Conservation (phyloP, 192 early-diverging fungal species). For the Coemansia sp. region DNA sequence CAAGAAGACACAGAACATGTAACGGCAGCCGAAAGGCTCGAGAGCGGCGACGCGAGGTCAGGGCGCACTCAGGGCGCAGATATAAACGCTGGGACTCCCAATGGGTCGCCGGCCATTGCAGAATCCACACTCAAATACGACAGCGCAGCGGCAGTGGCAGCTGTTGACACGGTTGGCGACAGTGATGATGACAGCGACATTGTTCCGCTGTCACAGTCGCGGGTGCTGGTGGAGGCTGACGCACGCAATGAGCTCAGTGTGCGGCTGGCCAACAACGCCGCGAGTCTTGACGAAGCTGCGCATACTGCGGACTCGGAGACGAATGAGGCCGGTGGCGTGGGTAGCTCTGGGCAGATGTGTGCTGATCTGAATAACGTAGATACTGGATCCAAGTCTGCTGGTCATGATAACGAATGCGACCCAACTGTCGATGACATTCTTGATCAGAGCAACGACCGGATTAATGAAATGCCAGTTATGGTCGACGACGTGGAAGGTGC, state of each 20-base stretch:
- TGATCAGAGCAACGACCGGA: not conserved
- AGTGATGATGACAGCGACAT: constrained; percentile 49
- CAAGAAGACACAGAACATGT: not conserved
- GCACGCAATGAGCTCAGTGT: constrained; percentile 11
- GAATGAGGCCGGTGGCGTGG: constrained; percentile 1
- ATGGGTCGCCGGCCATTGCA: constrained; percentile 29
- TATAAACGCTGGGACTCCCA: too few relatives aligned
- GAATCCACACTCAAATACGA: constrained; percentile 15
- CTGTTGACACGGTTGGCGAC: constrained; percentile 1
- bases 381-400: constrained; percentile 1
- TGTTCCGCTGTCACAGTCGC: constrained; percentile 42
- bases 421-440: not conserved
- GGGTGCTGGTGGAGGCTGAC: constrained; percentile 18
- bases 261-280: not conserved
- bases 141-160: constrained; percentile 20
- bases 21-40: not conserved
- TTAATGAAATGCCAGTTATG: not conserved
- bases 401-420: not conserved
- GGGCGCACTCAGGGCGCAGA: constrained; percentile 12
- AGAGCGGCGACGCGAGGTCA: constrained; percentile 16
- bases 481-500: not conserved
- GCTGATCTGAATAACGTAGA: not conserved
- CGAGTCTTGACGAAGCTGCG: constrained; percentile 6
- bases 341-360: not conserved
- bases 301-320: not conserved